phyloP scores from a whole-genome alignment of 805 yeast genomes.

The Komagataella pseudopastoris region DNA sequence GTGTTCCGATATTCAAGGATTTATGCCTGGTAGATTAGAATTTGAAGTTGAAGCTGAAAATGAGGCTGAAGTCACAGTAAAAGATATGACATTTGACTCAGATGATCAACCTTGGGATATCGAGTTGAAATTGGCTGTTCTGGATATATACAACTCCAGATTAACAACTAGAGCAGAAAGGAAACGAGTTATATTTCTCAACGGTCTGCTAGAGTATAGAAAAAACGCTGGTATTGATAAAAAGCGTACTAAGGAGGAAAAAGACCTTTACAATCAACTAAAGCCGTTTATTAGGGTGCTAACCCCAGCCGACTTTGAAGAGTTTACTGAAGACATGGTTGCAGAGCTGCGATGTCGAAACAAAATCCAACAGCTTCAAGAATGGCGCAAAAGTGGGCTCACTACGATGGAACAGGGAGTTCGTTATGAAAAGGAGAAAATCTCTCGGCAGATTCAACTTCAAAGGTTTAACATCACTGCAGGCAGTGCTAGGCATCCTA shows the following conservation, averaged over 20 bases:
- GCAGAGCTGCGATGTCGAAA: slow-evolving; percentile 69
- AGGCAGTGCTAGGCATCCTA: slow-evolving; percentile 8
- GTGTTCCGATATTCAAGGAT: slow-evolving; percentile 95
- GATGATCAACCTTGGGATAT: slow-evolving; percentile 85
- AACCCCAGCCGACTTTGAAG: slow-evolving; percentile 70
- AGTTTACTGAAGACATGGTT: slow-evolving; percentile 57
- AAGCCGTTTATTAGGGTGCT: slow-evolving; percentile 75
- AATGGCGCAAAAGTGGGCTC: slow-evolving; percentile 85
- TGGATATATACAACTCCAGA: slow-evolving; percentile 83
- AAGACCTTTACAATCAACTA: slow-evolving; percentile 61
- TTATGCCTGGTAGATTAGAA: slow-evolving; percentile 97
- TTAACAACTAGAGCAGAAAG: slow-evolving; percentile 88
- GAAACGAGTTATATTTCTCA: slow-evolving; percentile 67
- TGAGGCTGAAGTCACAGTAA: slow-evolving; percentile 88
- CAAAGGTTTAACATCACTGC: slow-evolving; percentile 8
- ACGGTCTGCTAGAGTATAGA: slow-evolving; percentile 73
- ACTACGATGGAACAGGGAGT: slow-evolving; percentile 72
- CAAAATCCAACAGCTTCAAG: slow-evolving; percentile 81
- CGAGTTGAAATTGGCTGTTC: slow-evolving; percentile 73
- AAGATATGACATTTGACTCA: slow-evolving; percentile 91
- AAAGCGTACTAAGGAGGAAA: slow-evolving; percentile 77
- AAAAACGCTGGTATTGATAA: slow-evolving; percentile 74
- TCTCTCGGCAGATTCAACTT: slow-evolving; percentile 31
- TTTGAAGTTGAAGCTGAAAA: slow-evolving; percentile 95
- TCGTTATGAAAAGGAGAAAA: slow-evolving; percentile 81